Conservation (phyloP, 2,329 filamentous ascomycete genomes). For the Nigrograna mackinnonii region DNA sequence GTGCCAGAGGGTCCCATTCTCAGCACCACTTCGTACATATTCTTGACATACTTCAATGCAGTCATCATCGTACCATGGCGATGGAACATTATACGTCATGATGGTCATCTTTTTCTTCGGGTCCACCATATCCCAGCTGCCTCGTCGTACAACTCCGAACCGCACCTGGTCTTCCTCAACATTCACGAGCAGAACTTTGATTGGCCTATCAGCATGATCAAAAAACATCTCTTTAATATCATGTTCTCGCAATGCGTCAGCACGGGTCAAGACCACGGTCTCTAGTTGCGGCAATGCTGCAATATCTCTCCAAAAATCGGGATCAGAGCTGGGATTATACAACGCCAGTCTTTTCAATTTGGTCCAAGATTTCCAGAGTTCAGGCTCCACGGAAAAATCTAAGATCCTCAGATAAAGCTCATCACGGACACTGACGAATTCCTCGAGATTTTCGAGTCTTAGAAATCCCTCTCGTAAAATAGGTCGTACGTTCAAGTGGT, state of each 20-base stretch:
- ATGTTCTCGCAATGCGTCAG: conserved; percentile 41
- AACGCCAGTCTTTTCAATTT: conserved; percentile 48
- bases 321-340: conserved; percentile 46
- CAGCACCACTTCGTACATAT: conserved; percentile 46
- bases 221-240: conserved; percentile 47
- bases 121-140: conserved; percentile 28
- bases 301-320: conserved; percentile 29
- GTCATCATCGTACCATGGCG: conserved; percentile 45
- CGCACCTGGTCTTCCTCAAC: conserved; percentile 16
- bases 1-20: conserved; percentile 41
- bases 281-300: conserved; percentile 43
- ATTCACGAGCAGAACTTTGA: conserved; percentile 26
- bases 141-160: conserved; percentile 18
- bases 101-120: conserved; percentile 41
- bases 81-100: conserved; percentile 44
- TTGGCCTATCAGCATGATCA: conserved; percentile 5
- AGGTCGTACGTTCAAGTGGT: conserved; percentile 41
- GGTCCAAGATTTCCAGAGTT: conserved; percentile 51
- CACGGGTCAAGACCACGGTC: conserved; percentile 48
- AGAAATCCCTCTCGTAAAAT: conserved; percentile 52
- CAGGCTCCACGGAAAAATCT: conserved; percentile 19
- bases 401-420: conserved; percentile 46
- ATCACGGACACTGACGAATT: conserved; percentile 53
- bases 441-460: conserved; percentile 48
- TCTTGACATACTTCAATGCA: conserved; percentile 42